phyloP scores from a whole-genome alignment of 225 moss, liverwort and hornwort genomes.

The Sphagnum tenellum region DNA sequence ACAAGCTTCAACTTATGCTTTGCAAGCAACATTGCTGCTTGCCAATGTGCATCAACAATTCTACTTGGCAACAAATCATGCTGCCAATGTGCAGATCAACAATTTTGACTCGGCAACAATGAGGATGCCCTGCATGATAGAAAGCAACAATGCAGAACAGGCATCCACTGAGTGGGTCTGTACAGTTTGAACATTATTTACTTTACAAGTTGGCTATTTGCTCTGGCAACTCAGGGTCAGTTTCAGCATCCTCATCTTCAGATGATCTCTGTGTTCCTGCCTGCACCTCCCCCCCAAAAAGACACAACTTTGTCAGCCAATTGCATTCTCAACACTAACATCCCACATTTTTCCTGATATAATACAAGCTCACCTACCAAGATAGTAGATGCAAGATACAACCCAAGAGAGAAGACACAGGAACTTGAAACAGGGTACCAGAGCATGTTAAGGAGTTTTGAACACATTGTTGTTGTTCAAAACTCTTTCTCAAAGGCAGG shows the following conservation, averaged over 20 bases:
- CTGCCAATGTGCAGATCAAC: too few relatives aligned
- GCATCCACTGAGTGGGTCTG: conserved; percentile 2
- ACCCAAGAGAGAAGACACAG: too few relatives aligned
- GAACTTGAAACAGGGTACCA: too few relatives aligned
- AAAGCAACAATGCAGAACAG: too few relatives aligned
- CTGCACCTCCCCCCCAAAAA: conserved; percentile 26
- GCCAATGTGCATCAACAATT: too few relatives aligned
- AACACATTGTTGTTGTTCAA: neutral
- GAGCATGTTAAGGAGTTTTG: neutral
- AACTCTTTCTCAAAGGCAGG: neutral
- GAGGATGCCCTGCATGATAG: too few relatives aligned
- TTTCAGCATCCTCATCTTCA: conserved; percentile 68
- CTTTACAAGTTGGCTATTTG: conserved; percentile 81
- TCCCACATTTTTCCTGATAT: neutral
- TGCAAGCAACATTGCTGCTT: too few relatives aligned
- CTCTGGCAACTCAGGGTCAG: conserved; percentile 62
- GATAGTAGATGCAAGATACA: too few relatives aligned
- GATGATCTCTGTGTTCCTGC: conserved; percentile 24
- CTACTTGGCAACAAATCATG: too few relatives aligned
- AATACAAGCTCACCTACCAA: too few relatives aligned
- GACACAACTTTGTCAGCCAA: neutral
- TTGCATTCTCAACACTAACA: neutral
- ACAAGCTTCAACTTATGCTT: too few relatives aligned
- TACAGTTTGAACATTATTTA: conserved; percentile 23
- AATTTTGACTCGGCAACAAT: too few relatives aligned